Evolutionary conservation across 805 yeast genomes (phyloP).

Genomic region (Teunomyces tritomae): DNA sequence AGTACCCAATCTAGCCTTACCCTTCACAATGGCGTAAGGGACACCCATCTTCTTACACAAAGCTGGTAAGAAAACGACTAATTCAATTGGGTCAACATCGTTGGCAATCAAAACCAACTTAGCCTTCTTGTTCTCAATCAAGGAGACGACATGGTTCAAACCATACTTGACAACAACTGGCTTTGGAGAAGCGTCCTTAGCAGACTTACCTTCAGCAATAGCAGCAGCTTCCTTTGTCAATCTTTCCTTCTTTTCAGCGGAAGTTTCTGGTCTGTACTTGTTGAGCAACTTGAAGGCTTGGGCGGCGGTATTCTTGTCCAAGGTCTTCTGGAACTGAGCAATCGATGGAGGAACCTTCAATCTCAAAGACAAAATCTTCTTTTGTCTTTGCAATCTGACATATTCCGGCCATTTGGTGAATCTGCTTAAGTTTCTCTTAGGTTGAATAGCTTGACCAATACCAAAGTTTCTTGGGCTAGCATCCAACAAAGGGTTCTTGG

Average conservation of each 20-base stretch:
- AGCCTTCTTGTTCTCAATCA: slow-evolving; percentile 97
- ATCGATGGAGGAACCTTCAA: slow-evolving; percentile 98
- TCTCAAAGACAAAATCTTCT: slow-evolving; percentile 92
- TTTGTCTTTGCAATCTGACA: slow-evolving; percentile 98
- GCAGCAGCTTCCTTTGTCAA: slow-evolving; percentile 98
- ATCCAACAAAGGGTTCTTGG: slow-evolving; percentile 39
- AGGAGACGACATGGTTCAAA: slow-evolving; percentile 97
- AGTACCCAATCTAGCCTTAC: slow-evolving; percentile 45
- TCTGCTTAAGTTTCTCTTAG: slow-evolving; percentile 93
- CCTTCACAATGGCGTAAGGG: slow-evolving; percentile 56
- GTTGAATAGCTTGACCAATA: slow-evolving; percentile 94
- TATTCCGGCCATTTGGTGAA: slow-evolving; percentile 99
- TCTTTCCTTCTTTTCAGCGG: slow-evolving; percentile 98
- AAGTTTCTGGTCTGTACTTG: slow-evolving; percentile 99
- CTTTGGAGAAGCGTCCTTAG: slow-evolving; percentile 94
- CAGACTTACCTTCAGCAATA: slow-evolving; percentile 95
- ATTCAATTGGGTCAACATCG: slow-evolving; percentile 98
- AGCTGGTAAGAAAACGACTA: slow-evolving; percentile 96
- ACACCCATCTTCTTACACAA: slow-evolving; percentile 99
- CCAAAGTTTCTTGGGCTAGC: slow-evolving; percentile 91
- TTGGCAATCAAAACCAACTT: slow-evolving; percentile 95
- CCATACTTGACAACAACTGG: slow-evolving; percentile 98
- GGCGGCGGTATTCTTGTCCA: slow-evolving; percentile 98
- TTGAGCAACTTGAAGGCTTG: slow-evolving; percentile 95
- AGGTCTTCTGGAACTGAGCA: slow-evolving; percentile 91